These are phyloP conservation scores for Zymoseptoria brevis DNA, from an alignment of 2,329 filamentous ascomycete species.

Conservation along the genomic window DNA sequence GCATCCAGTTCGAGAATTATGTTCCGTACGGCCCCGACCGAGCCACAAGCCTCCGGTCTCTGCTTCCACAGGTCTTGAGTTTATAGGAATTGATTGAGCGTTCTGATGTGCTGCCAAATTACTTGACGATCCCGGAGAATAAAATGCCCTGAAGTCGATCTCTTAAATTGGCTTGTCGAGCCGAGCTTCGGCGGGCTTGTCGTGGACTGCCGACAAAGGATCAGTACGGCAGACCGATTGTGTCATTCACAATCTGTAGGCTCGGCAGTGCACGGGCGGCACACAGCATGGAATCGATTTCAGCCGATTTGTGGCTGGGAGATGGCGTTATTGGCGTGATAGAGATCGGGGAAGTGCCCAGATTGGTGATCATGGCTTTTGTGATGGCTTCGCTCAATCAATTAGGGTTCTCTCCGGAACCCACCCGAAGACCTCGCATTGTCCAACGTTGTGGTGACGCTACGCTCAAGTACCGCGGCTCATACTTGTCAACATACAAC, in stretches of 20 bases:
- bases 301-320: background rate
- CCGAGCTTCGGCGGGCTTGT: background rate
- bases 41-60: too few relatives aligned
- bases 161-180: too few relatives aligned
- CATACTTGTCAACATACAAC: background rate
- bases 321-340: background rate
- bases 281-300: too few relatives aligned
- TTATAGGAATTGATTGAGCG: too few relatives aligned
- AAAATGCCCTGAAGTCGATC: too few relatives aligned
- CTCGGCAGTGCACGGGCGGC: too few relatives aligned
- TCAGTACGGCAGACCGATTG: background rate
- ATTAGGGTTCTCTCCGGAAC: background rate
- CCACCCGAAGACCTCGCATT: background rate
- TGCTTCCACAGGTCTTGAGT: too few relatives aligned
- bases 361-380: background rate
- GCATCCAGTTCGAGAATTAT: too few relatives aligned
- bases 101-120: too few relatives aligned
- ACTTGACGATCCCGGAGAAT: too few relatives aligned
- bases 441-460: background rate
- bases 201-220: background rate
- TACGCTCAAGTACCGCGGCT: background rate
- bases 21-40: too few relatives aligned
- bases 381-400: background rate
- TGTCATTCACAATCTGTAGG: background rate
- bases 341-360: background rate